Base-by-base conservation (phyloP, 345 rosid species). In the Corchorus capsularis region DNA sequence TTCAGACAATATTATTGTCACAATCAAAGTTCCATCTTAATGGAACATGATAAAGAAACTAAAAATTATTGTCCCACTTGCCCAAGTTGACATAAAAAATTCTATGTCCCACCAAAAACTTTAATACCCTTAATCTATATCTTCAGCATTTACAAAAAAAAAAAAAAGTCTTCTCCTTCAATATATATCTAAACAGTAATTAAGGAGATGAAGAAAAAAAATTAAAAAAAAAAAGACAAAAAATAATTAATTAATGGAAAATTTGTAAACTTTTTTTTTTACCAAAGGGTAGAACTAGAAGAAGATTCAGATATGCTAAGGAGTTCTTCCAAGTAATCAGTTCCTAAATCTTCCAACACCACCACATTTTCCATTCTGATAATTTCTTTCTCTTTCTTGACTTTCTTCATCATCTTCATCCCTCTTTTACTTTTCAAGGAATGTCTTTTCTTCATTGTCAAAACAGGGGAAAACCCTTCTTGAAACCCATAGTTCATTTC, bases 321-420 rank as follows among this genome's bases (percentile, higher is more conserved):
- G 22, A 90, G 85, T 77, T 90, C 92, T 22, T 90, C 94, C 77
- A 90, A 78, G 46, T 87, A 90, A 7, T 87, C 92, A 41, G 82
- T 81, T 1, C 94, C 94, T 17, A 90, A 77, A 75, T 90, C 94
- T 73, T 90, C 92, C 12, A 90, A 73, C 13, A 88, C 91, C 75
- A 89, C 90, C 27, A 82, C 80, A 78, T 82, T 81, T 49, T 86
- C 85, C 76, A 7, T 52, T n/a, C 17, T 49, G 64, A 37, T 9
- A 63, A 37, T 75, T 41, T 84, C 86, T 54, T 79, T 77, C 32
- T 83, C 84, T 71, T 75, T 75, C 63, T 69, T 87, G 80, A 71
- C 84, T 80, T 69, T 85, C 82, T 79, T 82, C 16, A 63, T 69
- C 79, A 2, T 82, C 16, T 59, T 69, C 79, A 2, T 10, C 78